Percentiles rank a stretch among this genome's conserved stretches.
phyloP scores from a whole-genome alignment of 768 basidiomycete species.

The Coprinellus micaceus region DNA sequence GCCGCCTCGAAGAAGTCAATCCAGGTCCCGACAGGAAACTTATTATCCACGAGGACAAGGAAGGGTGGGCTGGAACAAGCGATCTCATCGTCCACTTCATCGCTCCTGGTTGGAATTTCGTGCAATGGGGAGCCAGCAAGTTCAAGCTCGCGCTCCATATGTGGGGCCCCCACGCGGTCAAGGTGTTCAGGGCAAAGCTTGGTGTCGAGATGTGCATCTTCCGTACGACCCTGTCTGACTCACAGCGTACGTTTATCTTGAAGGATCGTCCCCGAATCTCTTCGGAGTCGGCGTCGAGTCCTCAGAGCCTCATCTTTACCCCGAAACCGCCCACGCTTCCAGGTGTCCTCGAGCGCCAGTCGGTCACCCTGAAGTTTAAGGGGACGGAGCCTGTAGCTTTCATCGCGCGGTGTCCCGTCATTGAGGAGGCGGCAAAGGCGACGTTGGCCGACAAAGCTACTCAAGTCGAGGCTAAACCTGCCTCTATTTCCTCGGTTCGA shows the following conservation, averaged over 20 bases:
- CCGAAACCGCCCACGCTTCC: too few species aligned
- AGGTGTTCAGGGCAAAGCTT: conserved; percentile 18
- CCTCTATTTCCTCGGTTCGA: not conserved
- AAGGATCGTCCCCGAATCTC: conserved; percentile 20
- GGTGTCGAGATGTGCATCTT: conserved; percentile 25
- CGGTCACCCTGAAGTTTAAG: not conserved
- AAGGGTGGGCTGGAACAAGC: conserved; percentile 29
- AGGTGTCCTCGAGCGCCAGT: not conserved
- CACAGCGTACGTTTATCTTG: conserved; percentile 25
- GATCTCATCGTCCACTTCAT: conserved; percentile 33
- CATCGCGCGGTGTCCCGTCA: not conserved
- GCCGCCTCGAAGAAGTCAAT: conserved; percentile 14
- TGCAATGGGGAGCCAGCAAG: conserved; percentile 10
- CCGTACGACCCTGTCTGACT: conserved; percentile 23
- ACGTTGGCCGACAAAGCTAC: not conserved
- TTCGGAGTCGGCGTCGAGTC: conserved; percentile 9
- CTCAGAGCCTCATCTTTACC: not conserved
- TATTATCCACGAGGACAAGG: conserved; percentile 27
- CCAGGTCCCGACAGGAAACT: conserved; percentile 5
- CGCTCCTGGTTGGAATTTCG: conserved; percentile 30
- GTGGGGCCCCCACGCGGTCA: conserved; percentile 14
- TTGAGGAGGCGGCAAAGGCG: not conserved
- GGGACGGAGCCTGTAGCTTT: not conserved
- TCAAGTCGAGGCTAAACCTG: not conserved
- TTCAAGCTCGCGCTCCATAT: conserved; percentile 26